These are phyloP conservation scores for Botrytis galanthina DNA, from an alignment of 2,329 filamentous ascomycete genomes.

Conservation along the genomic window DNA sequence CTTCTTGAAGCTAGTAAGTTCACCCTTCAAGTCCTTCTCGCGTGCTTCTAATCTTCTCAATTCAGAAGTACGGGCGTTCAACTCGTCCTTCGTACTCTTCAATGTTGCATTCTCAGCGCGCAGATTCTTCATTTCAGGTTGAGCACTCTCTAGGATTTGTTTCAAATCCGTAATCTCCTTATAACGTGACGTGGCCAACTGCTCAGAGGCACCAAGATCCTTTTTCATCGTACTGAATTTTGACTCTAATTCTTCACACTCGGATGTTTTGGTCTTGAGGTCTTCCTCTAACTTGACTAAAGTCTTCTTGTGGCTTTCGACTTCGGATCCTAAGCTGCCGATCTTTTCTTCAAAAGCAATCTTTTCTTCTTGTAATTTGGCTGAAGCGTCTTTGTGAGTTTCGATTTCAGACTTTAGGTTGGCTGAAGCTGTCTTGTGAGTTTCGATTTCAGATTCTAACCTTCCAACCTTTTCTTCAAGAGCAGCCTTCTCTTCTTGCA, in stretches of 20 bases:
- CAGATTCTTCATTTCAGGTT: slow-evolving; percentile 79
- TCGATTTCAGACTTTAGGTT: slow-evolving; percentile 70
- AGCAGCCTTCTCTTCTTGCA: slow-evolving; percentile 65
- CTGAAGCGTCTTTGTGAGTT: slow-evolving; percentile 30
- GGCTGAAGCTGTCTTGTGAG: slow-evolving; percentile 28
- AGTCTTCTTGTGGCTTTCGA: slow-evolving; percentile 44
- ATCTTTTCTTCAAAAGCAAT: slow-evolving; percentile 62
- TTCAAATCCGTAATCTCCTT: slow-evolving; percentile 81
- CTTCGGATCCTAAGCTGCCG: slow-evolving; percentile 66
- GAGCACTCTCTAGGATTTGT: slow-evolving; percentile 77
- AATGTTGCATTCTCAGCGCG: slow-evolving; percentile 74
- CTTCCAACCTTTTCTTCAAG: slow-evolving; percentile 63
- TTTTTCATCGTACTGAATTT: slow-evolving; percentile 71
- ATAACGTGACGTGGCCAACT: slow-evolving; percentile 82
- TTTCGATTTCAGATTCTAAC: slow-evolving; percentile 67
- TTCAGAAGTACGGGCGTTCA: slow-evolving; percentile 59
- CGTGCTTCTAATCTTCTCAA: slow-evolving; percentile 75
- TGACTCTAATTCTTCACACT: slow-evolving; percentile 66
- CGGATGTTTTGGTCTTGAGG: slow-evolving; percentile 45
- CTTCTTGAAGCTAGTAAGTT: slow-evolving; percentile 68
- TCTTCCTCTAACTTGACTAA: slow-evolving; percentile 35
- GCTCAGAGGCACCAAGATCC: slow-evolving; percentile 80
- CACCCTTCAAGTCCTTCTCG: slow-evolving; percentile 76
- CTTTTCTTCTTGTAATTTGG: slow-evolving; percentile 65
- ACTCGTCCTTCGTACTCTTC: slow-evolving; percentile 71